phyloP scores from a whole-genome alignment of 2,329 filamentous ascomycete species.

The Scopulariopsis brevicaulis region DNA sequence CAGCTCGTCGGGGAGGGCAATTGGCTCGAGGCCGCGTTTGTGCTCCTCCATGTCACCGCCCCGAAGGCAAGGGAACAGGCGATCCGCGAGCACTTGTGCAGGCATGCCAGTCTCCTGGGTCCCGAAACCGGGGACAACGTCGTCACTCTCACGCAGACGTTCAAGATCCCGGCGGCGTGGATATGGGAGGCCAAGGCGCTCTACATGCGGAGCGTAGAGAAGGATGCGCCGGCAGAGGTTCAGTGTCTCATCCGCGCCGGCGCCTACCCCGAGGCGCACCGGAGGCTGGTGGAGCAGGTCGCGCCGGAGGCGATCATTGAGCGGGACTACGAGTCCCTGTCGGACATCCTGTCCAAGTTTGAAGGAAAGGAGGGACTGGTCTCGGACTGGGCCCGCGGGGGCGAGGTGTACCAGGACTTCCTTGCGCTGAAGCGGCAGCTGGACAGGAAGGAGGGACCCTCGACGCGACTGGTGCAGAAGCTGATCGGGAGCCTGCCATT shows the following conservation, averaged over 20 bases:
- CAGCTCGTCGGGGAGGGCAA: conserved; percentile 52
- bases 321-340: conserved; percentile 62
- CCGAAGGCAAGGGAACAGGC: conserved; percentile 49
- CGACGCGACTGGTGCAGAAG: conserved; percentile 38
- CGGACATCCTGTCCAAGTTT: conserved; percentile 62
- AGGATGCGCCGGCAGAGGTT: conserved; percentile 61
- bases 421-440: conserved; percentile 34
- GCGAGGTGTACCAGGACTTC: conserved; percentile 63
- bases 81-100: conserved; percentile 62
- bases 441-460: conserved; percentile 23
- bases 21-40: conserved; percentile 63
- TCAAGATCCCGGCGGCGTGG: conserved; percentile 66
- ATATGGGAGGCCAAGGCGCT: conserved; percentile 81
- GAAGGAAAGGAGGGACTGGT: conserved; percentile 49
- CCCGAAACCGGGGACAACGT: conserved; percentile 44
- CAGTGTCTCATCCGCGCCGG: conserved; percentile 69
- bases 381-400: conserved; percentile 66
- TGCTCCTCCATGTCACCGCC: conserved; percentile 64
- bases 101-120: conserved; percentile 58
- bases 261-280: conserved; percentile 71
- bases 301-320: conserved; percentile 76
- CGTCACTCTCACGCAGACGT: conserved; percentile 46
- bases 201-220: conserved; percentile 62
- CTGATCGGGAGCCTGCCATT: conserved; percentile 44
- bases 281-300: conserved; percentile 68